Evolutionary conservation across 768 basidiomycete species (phyloP), one percentile per base, ranked within the genome.

Genomic region (Mycena albidolilacea): DNA sequence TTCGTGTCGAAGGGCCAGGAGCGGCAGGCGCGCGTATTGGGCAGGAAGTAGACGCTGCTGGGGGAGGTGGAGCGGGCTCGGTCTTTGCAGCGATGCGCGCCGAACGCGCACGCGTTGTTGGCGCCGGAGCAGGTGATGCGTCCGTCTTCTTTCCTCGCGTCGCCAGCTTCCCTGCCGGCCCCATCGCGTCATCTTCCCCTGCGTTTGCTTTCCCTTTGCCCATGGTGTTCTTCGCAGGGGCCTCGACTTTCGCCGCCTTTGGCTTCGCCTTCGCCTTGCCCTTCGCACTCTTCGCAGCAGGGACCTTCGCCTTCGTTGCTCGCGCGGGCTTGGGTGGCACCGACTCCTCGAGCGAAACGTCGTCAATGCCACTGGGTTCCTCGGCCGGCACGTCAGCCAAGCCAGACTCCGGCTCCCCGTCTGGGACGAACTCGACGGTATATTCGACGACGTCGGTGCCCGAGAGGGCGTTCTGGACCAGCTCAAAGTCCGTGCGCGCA

Each of bases 391-490:
- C 65, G 17, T 17, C 39, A 23, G 43, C n/a, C 23, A 0, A n/a
- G 17, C 38, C 41, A 17, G n/a, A 19, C 30, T 30, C 30, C 30
- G 52, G 23, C 58, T 12, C 23, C 52, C 37, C 63, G 12, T 70
- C 69, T 15, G 69, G 69, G 12, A 70, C 58, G 54, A 70, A 70
- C 30, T 64, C 62, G 30, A 64, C 15, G 7, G 21, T 59, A 43
- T 64, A 70, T 7, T 64, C 69, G 14, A 50, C 30, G 38, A 39
- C 35, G 23, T 67, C 65, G 17, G 71, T 62, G 5, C 14, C 44
- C 2, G 44, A 55, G 50, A 68, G 30, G 35, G 46, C 35, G 5
- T 59, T 64, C 7, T 68, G 66, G 21, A 11, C 7, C 21, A 72
- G 17, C 3, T 23, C 8, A 15, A 68, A 72, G 8, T 14, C 23